These are phyloP conservation scores for Penicillium sp. DNA, from an alignment of 2,329 filamentous ascomycete genomes.

Conservation along the genomic window DNA sequence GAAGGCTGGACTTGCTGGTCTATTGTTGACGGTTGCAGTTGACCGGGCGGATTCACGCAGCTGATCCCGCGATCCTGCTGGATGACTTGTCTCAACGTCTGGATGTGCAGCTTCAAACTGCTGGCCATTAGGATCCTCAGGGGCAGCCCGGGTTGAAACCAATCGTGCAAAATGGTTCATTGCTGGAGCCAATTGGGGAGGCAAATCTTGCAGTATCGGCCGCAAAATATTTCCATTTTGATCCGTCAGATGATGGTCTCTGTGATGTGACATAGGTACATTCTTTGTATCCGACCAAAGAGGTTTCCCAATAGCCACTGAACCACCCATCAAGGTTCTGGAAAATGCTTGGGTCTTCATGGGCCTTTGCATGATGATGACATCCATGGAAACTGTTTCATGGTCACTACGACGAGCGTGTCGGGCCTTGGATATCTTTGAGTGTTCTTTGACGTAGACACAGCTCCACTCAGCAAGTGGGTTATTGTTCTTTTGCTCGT, in stretches of 20 bases:
- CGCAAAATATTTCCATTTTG: neutral
- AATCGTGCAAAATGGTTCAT: too few species aligned
- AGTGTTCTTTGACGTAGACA: slow-evolving; percentile 38
- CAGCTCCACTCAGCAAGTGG: slow-evolving; percentile 39
- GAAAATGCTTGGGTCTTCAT: slow-evolving; percentile 18
- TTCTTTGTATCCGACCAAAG: neutral
- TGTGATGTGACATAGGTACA: neutral
- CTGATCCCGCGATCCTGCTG: neutral
- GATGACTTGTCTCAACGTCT: neutral
- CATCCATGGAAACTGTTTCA: slow-evolving; percentile 35
- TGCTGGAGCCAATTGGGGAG: neutral
- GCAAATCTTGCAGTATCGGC: neutral
- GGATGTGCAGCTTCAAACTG: neutral
- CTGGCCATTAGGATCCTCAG: neutral
- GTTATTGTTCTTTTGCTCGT: slow-evolving; percentile 32
- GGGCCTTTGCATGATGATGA: slow-evolving; percentile 36
- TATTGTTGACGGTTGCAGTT: neutral
- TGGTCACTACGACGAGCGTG: slow-evolving; percentile 29
- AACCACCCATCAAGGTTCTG: slow-evolving; percentile 16
- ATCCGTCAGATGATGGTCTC: neutral
- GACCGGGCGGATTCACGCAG: neutral
- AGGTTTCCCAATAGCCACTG: slow-evolving; percentile 1
- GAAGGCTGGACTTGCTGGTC: neutral
- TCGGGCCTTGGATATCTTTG: slow-evolving; percentile 30
- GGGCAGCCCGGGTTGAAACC: neutral